Conservation (phyloP, 2,329 filamentous ascomycete genomes). For the Stylonectria norvegica region DNA sequence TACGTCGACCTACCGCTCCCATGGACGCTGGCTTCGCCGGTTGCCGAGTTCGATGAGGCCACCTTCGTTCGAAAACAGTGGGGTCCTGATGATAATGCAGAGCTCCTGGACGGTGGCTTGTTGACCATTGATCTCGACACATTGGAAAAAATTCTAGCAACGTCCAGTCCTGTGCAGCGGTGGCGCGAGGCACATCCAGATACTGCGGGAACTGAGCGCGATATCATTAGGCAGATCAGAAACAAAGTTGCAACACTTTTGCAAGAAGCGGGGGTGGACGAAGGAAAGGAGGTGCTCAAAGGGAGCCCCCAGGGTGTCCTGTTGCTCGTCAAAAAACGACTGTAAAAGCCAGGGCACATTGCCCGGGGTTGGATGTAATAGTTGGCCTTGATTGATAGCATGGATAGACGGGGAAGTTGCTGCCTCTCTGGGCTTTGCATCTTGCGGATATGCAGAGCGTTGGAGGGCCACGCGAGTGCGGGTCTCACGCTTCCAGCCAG, state of each 20-base stretch:
- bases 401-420: too few relatives aligned
- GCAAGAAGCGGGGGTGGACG: conserved; percentile 34
- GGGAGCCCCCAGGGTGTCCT: conserved; percentile 23
- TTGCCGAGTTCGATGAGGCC: conserved; percentile 36
- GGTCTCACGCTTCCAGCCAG: too few relatives aligned
- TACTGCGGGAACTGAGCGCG: conserved; percentile 37
- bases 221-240: conserved; percentile 32
- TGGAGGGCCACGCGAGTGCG: too few relatives aligned
- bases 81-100: conserved; percentile 21
- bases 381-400: too few relatives aligned
- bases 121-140: conserved; percentile 27
- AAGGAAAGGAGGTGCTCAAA: conserved; percentile 30
- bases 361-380: too few relatives aligned
- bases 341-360: too few relatives aligned
- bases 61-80: conserved; percentile 43
- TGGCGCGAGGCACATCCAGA: conserved; percentile 46
- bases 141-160: conserved; percentile 36
- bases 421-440: too few relatives aligned
- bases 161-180: conserved; percentile 38
- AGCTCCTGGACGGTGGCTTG: conserved; percentile 17
- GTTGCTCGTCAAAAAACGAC: conserved; percentile 29
- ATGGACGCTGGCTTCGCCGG: conserved; percentile 40
- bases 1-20: conserved; percentile 47
- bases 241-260: conserved; percentile 26
- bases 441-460: too few relatives aligned